Evolutionary conservation across 257 asterid species (phyloP).

Genomic region (Solanum raphanifolium): DNA sequence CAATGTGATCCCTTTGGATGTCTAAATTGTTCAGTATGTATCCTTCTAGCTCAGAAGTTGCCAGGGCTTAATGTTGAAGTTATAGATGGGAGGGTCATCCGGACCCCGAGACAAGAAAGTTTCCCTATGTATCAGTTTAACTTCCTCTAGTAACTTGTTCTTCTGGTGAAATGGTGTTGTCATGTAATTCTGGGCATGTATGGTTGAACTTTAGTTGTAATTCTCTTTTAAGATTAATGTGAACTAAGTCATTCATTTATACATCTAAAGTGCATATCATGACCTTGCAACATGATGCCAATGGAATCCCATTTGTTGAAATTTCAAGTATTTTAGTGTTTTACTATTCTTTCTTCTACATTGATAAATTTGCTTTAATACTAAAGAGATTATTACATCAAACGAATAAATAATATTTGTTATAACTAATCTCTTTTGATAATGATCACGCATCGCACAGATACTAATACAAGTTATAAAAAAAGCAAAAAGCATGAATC

Average conservation of each 20-base stretch:
- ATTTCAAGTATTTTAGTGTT: neutral
- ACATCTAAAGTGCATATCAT: neutral
- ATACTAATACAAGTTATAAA: no score
- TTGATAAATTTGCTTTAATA: no score
- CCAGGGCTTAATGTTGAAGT: conserved; percentile 14
- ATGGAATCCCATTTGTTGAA: neutral
- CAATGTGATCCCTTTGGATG: conserved; percentile 13
- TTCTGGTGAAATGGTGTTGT: neutral
- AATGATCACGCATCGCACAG: no score
- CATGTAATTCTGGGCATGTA: neutral
- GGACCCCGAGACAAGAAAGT: conserved; percentile 13
- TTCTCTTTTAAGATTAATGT: neutral
- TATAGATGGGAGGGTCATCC: conserved; percentile 7
- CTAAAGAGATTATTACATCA: no score
- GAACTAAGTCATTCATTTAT: neutral
- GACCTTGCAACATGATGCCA: neutral
- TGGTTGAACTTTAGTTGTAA: neutral
- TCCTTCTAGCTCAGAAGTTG: conserved; percentile 9
- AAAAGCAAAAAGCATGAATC: no score
- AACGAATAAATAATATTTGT: no score
- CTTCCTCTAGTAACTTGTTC: neutral
- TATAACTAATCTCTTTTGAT: neutral
- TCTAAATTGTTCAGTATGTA: conserved; percentile 8
- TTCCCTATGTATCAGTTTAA: neutral
- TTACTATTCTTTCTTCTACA: neutral